These are phyloP conservation scores for Nakazawaea peltata DNA, from an alignment of 805 yeast species.

Conservation along the genomic window DNA sequence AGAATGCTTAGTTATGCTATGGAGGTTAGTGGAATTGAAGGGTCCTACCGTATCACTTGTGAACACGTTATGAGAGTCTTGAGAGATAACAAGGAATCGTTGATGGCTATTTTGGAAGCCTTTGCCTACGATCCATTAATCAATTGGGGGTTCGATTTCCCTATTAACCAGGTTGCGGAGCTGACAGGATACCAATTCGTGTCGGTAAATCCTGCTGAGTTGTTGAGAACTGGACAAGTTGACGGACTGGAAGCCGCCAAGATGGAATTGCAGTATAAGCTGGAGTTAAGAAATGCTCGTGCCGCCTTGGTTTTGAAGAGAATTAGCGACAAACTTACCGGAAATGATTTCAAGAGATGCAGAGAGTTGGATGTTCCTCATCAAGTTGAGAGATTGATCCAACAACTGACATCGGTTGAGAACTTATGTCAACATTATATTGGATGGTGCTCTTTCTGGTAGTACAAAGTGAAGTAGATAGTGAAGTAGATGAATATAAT, in stretches of 20 bases:
- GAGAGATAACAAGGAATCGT: conserved; percentile 88
- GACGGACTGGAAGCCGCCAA: conserved; percentile 70
- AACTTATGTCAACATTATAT: conserved; percentile 93
- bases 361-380: conserved; percentile 71
- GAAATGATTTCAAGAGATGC: conserved; percentile 78
- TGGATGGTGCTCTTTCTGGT: conserved; percentile 99
- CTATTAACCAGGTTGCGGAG: conserved; percentile 68
- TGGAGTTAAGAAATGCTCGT: conserved; percentile 76
- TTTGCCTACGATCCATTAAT: conserved; percentile 98
- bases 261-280: conserved; percentile 61
- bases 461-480: conserved; percentile 7
- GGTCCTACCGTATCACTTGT: conserved; percentile 92
- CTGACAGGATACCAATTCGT: conserved; percentile 66
- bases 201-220: conserved; percentile 59
- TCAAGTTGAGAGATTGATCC: conserved; percentile 90
- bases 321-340: conserved; percentile 86
- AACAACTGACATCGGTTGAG: conserved; percentile 94
- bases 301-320: conserved; percentile 85
- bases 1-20: conserved; percentile 96
- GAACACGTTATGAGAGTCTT: conserved; percentile 95
- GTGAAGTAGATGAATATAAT: no score
- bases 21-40: conserved; percentile 99
- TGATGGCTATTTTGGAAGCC: conserved; percentile 97
- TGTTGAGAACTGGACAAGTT: conserved; percentile 64
- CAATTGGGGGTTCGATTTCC: conserved; percentile 97